Conservation (phyloP, 257 asterid genomes). For the Solanum virginianum region DNA sequence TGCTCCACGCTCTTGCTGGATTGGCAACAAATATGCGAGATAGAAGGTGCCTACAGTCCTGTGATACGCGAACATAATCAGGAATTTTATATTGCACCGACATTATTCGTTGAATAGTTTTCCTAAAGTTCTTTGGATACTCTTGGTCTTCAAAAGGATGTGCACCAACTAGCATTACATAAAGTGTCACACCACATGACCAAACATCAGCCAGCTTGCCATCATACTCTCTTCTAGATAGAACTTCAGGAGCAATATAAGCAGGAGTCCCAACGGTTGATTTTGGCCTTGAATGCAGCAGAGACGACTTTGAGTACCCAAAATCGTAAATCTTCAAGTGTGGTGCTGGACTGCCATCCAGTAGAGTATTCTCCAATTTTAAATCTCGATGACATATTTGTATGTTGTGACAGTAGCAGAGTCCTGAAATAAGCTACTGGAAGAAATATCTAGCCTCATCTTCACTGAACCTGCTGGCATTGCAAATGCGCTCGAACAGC, state of each 20-base stretch:
- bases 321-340: constrained; percentile 72
- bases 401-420: constrained; percentile 58
- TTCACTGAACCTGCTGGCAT: constrained; percentile 6
- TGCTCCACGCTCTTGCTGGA: constrained; percentile 32
- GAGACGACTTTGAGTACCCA: constrained; percentile 84
- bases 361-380: no score
- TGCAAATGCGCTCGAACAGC: constrained; percentile 76
- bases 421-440: constrained; percentile 80
- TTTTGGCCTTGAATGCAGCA: constrained; percentile 26
- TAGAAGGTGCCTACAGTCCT: constrained; percentile 42
- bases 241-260: no score
- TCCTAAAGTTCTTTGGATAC: no score
- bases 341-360: constrained; percentile 5
- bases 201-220: background rate
- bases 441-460: constrained; percentile 83
- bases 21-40: constrained; percentile 32
- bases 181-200: background rate
- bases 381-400: no score
- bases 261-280: no score
- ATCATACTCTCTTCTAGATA: no score
- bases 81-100: constrained; percentile 39
- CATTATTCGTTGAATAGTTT: constrained; percentile 12
- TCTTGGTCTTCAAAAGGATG: background rate
- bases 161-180: background rate
- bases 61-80: constrained; percentile 40